Evolutionary conservation across 306 rosid genomes (phyloP), one percentile per base, ranked within the genome.

Genomic region (Chamaecrista fasciculata): DNA sequence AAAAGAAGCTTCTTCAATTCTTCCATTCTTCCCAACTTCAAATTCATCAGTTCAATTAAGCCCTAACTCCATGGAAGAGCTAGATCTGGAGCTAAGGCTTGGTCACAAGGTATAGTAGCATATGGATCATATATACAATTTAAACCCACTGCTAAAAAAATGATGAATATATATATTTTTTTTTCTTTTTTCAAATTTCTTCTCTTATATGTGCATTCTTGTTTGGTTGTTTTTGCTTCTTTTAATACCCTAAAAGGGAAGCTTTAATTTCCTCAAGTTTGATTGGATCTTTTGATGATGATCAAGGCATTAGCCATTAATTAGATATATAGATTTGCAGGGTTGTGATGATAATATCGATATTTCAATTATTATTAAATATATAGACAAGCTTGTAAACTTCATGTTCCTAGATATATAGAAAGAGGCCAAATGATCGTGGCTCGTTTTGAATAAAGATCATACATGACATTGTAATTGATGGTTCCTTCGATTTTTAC

Each of bases 31-130:
- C 72, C 77, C 80, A 29, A 71, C 81, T 46, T 73, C 79, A 72
- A 67, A 63, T 24, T 61, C 76, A 25, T 66, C 69, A 61, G 72
- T 62, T 67, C 79, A 69, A 44, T 40, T 62, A 31, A 76, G 28
- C 75, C 78, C 67, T 58, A 77, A 70, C 78, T 76, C 75, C 46
- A 49, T 33, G 16, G 82, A 69, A 66, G 81, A 79, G 62, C 69
- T 79, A 55, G 79, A 83, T 80, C 83, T 76, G 82, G 85, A 81
- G 73, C 75, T 81, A 62, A 72, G 82, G 81, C 81, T 81, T 69
- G 81, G 85, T 53, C 65, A 62, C 69, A 72, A 81, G 81, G 79
- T 76, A 76, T 72, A 77, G 68, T 66, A 59, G 15, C 8, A n/a
- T 36, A 36, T 1, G 2, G 4, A 78, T 47, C 25, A 76, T 46